Base-by-base conservation (phyloP, 1,284 basidiomycete species). In the Sporisorium exsertum region DNA sequence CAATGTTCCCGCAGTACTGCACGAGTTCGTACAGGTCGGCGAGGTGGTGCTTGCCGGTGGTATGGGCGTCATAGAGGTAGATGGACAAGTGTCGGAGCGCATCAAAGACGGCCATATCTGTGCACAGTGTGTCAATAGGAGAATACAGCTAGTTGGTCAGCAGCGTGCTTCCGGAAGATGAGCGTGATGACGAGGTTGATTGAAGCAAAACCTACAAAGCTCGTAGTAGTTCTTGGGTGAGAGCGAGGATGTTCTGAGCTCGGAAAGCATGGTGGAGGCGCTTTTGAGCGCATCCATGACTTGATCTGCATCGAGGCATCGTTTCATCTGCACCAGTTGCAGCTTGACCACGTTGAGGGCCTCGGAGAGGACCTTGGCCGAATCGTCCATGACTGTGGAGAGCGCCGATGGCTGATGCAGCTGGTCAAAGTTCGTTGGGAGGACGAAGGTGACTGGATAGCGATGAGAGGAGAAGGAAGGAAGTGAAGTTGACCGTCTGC, bases 231-330 rank as follows among this genome's bases (percentile, higher is more conserved):
- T 83, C 45, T 84, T 84, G 10, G 84, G 84, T 20, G 81, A 73
- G 1, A 85, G 70, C 1, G 78, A 71, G 9, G 83, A 84, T 16
- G 84, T 79, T 26, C 84, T 71, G 27, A 85, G 73, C 69, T 85
- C 84, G 35, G 70, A 73, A 12, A 84, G 71, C 84, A 85, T 84
- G 32, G 83, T 84, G 13, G 81, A 81, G 13, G 82, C 83, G 47
- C 81, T 71, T 58, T 85, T 85, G 61, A 85, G 79, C 16, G 83
- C 84, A 59, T 85, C 84, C 84, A 85, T 85, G 27, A 85, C 80
- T 43, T 81, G 79, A 63, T 85, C 83, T 5, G 78, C 70, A 53
- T 85, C 84, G 26, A 83, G 72, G 50, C 79, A 83, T 52, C 83
- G 67, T 65, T 84, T 82, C 77, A 85, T 80, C 70, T 85, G 84